Percentiles rank a stretch among this genome's conserved stretches.
Conservation (phyloP, 2,329 filamentous ascomycete genomes). For the Emmonsiellopsis sp. region DNA sequence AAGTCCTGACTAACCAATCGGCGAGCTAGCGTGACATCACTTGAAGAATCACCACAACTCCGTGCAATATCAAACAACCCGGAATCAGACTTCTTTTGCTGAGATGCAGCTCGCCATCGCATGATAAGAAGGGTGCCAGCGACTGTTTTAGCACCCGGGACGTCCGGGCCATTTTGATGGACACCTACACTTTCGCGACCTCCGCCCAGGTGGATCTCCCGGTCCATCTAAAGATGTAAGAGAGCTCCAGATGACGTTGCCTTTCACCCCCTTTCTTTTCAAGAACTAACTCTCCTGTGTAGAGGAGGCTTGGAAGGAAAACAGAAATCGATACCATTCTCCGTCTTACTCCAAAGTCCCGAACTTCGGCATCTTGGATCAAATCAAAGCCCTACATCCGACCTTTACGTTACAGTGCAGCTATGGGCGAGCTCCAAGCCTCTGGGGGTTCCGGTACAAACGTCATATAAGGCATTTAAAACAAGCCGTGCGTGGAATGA, state of each 20-base stretch:
- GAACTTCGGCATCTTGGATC: conserved; percentile 82
- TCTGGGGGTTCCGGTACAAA: conserved; percentile 83
- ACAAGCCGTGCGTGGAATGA: conserved; percentile 73
- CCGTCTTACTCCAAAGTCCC: conserved; percentile 66
- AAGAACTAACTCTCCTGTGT: conserved; percentile 6
- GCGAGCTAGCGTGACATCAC: too few relatives aligned
- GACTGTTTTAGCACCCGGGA: neutral
- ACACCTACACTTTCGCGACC: conserved; percentile 90
- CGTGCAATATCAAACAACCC: neutral
- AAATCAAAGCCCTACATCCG: conserved; percentile 70
- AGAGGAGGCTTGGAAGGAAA: conserved; percentile 71
- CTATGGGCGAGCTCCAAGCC: conserved; percentile 95
- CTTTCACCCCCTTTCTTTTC: neutral
- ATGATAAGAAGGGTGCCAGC: neutral
- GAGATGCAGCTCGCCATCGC: neutral
- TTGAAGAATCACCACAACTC: neutral
- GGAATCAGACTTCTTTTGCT: neutral
- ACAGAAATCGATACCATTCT: conserved; percentile 65
- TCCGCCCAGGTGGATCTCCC: conserved; percentile 75
- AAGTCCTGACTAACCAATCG: too few relatives aligned
- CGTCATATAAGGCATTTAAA: conserved; percentile 85
- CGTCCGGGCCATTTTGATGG: conserved; percentile 42
- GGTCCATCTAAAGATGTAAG: conserved; percentile 55
- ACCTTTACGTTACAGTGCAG: conserved; percentile 87
- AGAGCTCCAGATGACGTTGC: conserved; percentile 13